Evolutionary conservation across 495 filamentous ascomycete genomes (phyloP).

Genomic region (Terfezia claveryi): DNA sequence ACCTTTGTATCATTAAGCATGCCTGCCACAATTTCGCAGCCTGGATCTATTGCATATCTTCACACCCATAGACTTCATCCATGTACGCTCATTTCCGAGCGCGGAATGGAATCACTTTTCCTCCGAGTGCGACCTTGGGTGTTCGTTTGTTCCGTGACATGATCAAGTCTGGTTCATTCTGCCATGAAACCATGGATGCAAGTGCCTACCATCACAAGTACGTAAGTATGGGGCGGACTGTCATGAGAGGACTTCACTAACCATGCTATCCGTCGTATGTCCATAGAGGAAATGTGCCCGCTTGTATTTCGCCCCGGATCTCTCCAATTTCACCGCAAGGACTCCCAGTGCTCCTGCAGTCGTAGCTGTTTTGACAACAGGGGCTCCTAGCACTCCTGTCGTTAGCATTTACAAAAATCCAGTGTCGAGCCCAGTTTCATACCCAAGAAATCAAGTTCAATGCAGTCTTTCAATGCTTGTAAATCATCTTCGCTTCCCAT

Average conservation of each 20-base stretch:
- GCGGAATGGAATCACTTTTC: slow-evolving; percentile 3
- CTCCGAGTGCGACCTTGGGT: slow-evolving; percentile 17
- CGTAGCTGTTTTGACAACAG: slow-evolving; percentile 12
- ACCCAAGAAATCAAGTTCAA: slow-evolving; percentile 21
- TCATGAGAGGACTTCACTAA: slow-evolving; percentile 7
- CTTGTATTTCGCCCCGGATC: not conserved
- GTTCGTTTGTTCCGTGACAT: slow-evolving; percentile 47
- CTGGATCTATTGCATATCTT: too few relatives aligned
- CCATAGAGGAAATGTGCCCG: slow-evolving; percentile 18
- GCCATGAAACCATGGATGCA: slow-evolving; percentile 62
- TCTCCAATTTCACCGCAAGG: slow-evolving; percentile 19
- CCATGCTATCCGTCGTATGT: slow-evolving; percentile 19
- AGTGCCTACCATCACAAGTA: slow-evolving; percentile 28
- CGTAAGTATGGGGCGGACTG: not conserved
- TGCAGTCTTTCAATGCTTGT: slow-evolving; percentile 10
- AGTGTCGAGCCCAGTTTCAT: not conserved
- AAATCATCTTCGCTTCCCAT: slow-evolving; percentile 15
- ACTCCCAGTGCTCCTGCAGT: slow-evolving; percentile 19
- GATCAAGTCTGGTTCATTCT: slow-evolving; percentile 44
- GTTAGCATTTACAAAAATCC: too few relatives aligned
- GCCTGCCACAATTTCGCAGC: too few relatives aligned
- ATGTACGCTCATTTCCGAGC: not conserved
- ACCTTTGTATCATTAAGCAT: too few relatives aligned
- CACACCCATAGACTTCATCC: too few relatives aligned
- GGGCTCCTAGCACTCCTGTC: slow-evolving; percentile 7